phyloP scores from a whole-genome alignment of 371 early-diverging fungal species.

The Cladochytrium tenue region DNA sequence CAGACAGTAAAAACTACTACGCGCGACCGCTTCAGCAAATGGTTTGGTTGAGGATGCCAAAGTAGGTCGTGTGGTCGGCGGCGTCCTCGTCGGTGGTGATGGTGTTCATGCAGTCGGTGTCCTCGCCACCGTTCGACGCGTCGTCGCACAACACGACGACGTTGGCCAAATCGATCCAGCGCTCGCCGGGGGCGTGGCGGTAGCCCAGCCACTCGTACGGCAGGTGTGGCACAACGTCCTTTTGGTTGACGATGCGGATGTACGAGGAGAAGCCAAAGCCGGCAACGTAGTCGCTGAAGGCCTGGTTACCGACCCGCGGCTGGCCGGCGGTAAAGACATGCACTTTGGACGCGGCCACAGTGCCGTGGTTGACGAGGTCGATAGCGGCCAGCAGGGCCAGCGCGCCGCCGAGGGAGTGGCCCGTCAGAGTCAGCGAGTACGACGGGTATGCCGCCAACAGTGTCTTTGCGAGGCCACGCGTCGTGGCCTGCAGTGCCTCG shows the following conservation, averaged over 20 bases:
- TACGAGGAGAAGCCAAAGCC: background rate
- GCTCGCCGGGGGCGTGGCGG: background rate
- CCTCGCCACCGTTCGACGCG: background rate
- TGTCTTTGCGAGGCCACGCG: constrained; percentile 2
- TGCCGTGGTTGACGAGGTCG: constrained; percentile 18
- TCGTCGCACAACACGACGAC: background rate
- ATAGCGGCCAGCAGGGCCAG: constrained; percentile 29
- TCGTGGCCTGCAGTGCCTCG: background rate
- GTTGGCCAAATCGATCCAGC: background rate
- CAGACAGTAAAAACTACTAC: too few relatives aligned
- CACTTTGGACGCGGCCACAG: constrained; percentile 14
- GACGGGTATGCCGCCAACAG: constrained; percentile 23
- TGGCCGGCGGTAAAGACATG: constrained; percentile 25
- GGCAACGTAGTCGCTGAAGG: constrained; percentile 26
- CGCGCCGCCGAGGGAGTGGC: constrained; percentile 47
- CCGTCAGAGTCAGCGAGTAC: constrained; percentile 28
- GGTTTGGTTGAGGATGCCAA: constrained; percentile 6
- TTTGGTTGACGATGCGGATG: background rate
- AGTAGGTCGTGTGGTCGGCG: constrained; percentile 11
- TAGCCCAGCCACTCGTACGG: background rate
- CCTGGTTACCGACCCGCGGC: constrained; percentile 41
- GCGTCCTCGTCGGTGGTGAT: constrained; percentile 1
- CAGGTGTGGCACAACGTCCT: constrained; percentile 4
- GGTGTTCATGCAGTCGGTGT: constrained; percentile 12
- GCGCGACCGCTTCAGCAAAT: constrained; percentile 12